A percentile compares a stretch with the other conserved stretches of the same genome.
Evolutionary conservation across 1,284 basidiomycete genomes (phyloP).

Genomic region (Sanghuangporus sanghuang): DNA sequence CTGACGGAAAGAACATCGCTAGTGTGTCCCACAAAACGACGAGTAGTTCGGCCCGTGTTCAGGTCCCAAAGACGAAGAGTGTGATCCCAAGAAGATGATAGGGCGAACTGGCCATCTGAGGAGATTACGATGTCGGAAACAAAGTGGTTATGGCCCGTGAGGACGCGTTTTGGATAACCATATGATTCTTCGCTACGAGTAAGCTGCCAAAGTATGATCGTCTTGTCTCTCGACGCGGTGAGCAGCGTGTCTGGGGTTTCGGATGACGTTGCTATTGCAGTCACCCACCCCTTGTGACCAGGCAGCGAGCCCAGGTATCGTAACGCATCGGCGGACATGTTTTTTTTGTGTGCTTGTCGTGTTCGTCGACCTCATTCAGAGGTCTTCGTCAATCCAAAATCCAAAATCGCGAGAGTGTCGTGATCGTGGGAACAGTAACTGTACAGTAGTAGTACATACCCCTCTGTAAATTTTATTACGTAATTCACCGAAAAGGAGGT

Average conservation of each 20-base stretch:
- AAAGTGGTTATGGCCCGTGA: conserved; percentile 99
- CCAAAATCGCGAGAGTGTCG: neutral
- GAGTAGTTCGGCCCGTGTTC: conserved; percentile 91
- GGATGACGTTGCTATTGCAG: conserved; percentile 93
- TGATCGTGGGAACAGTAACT: neutral
- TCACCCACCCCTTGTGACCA: conserved; percentile 96
- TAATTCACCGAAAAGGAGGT: neutral
- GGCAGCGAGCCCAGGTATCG: conserved; percentile 90
- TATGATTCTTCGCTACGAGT: conserved; percentile 92
- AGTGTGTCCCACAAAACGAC: conserved; percentile 97
- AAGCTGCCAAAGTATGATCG: conserved; percentile 99
- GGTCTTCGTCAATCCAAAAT: neutral
- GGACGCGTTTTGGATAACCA: conserved; percentile 95
- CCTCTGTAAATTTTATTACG: neutral
- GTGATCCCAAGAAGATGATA: conserved; percentile 99
- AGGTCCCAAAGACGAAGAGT: conserved; percentile 99
- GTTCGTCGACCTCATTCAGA: conserved; percentile 1
- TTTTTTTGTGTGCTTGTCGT: conserved; percentile 21
- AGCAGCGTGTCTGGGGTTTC: conserved; percentile 98
- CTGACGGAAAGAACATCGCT: conserved; percentile 97
- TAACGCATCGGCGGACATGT: conserved; percentile 76
- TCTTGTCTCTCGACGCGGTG: conserved; percentile 98
- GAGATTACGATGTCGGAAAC: conserved; percentile 99
- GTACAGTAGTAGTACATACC: neutral
- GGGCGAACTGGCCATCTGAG: conserved; percentile 98